These are phyloP conservation scores for Moesziomyces sp. DNA, from an alignment of 1,284 basidiomycete genomes.

Conservation along the genomic window DNA sequence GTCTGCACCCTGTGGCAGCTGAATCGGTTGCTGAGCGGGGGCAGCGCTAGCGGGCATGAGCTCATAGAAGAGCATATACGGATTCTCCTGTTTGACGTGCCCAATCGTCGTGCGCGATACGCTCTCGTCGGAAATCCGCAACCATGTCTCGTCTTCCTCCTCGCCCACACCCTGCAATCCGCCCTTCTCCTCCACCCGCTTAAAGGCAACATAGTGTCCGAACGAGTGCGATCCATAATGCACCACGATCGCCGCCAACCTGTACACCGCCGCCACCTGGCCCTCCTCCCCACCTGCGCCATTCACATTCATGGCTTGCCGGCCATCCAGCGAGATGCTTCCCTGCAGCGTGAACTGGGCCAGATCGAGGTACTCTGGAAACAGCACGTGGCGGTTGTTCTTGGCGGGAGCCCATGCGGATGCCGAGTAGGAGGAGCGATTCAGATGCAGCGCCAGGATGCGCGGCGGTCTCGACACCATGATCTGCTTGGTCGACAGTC, in stretches of 20 bases:
- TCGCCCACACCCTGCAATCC: slow-evolving; percentile 2
- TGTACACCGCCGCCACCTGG: slow-evolving; percentile 28
- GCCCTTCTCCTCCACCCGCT: slow-evolving; percentile 15
- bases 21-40: slow-evolving; percentile 3
- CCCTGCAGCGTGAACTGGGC: slow-evolving; percentile 49
- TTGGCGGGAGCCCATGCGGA: slow-evolving; percentile 58
- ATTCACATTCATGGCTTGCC: slow-evolving; percentile 23
- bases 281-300: not conserved
- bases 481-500: slow-evolving; percentile 61
- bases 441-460: slow-evolving; percentile 60
- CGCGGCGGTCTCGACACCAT: slow-evolving; percentile 60
- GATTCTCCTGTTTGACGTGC: slow-evolving; percentile 62
- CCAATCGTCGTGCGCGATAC: slow-evolving; percentile 44
- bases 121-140: slow-evolving; percentile 61
- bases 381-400: slow-evolving; percentile 59
- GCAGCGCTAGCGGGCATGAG: slow-evolving; percentile 8
- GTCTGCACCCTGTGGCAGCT: slow-evolving; percentile 16
- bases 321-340: slow-evolving; percentile 36
- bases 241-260: slow-evolving; percentile 56
- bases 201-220: slow-evolving; percentile 65
- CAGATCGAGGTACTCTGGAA: slow-evolving; percentile 60
- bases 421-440: slow-evolving; percentile 55
- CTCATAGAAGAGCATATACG: slow-evolving; percentile 66
- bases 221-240: slow-evolving; percentile 65
- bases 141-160: slow-evolving; percentile 33